Evolutionary conservation across 768 basidiomycete species (phyloP), one percentile per base, ranked within the genome.

Genomic region (Trametes villosa): DNA sequence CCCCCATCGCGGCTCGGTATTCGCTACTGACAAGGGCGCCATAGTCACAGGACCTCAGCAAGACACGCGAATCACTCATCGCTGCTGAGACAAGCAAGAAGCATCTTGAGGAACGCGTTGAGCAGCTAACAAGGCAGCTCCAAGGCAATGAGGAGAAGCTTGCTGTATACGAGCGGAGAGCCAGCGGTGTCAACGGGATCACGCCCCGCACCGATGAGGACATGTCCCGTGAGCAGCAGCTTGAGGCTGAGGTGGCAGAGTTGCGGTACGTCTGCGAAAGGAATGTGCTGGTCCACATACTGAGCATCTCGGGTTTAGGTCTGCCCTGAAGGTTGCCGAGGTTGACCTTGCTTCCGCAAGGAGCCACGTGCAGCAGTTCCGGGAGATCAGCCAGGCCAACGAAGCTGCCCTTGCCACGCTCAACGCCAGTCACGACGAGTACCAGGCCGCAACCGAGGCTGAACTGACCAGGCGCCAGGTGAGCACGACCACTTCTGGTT

Each of bases 91-190:
- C 88, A 0, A 91, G 86, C 78, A 89, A 86, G 74, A 86, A 81
- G 38, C 89, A 93, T 68, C 80, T 93, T 7, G 87, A 92, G 70
- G 85, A 89, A 63, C 86, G 88, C 27, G 79, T 87, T 6, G 82
- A 83, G 20, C 85, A 87, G 40, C 74, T 92, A 22, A 69, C 71
- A n/a, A 75, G 78, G 24, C 87, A 90, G 62, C 72, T 92, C 6
- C 86, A 90, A 63, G 90, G 90, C 30, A 87, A 86, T 57, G 84
- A 87, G 46, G 93, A 94, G 78, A 95, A 94, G 73, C 81, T 95
- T 27, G 80, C 92, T 2, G 91, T 95, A 2, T 96, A 93, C 66
- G 93, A 95, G 69, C 85, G 91, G 36, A 80, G 90, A 49, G 71
- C 80, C 8, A 68, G 74, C 4, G 67, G 72, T 3, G 45, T 70